phyloP scores from a whole-genome alignment of 495 filamentous ascomycete species.

The Hypoxylon lienhwacheense region DNA sequence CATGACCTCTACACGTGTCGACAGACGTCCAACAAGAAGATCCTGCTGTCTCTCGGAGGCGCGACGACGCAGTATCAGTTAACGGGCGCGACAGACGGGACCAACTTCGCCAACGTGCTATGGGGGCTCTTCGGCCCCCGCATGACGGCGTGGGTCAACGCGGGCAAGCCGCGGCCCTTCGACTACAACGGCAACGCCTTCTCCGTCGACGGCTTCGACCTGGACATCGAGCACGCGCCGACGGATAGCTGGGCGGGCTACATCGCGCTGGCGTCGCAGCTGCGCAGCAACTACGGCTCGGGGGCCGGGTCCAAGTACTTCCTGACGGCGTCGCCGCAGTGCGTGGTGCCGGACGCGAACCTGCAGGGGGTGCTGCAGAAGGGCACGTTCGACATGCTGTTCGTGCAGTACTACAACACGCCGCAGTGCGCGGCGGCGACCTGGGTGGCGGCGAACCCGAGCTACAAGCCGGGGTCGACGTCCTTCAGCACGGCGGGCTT shows the following conservation, averaged over 20 bases:
- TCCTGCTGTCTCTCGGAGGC: constrained; percentile 69
- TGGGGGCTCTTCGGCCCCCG: constrained; percentile 66
- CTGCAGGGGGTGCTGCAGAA: constrained; percentile 56
- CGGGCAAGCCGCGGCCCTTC: constrained; percentile 42
- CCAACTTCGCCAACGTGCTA: constrained; percentile 60
- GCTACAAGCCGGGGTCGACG: constrained; percentile 39
- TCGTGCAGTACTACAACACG: constrained; percentile 74
- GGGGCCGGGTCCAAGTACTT: constrained; percentile 31
- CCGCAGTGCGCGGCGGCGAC: constrained; percentile 54
- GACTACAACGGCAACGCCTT: constrained; percentile 49
- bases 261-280: constrained; percentile 45
- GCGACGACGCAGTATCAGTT: constrained; percentile 48
- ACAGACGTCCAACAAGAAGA: constrained; percentile 57
- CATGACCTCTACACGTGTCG: constrained; percentile 56
- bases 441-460: constrained; percentile 41
- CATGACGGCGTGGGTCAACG: constrained; percentile 41
- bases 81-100: constrained; percentile 50
- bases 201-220: constrained; percentile 61
- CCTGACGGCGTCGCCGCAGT: constrained; percentile 60
- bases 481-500: constrained; percentile 31
- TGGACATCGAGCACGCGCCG: constrained; percentile 56
- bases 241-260: constrained; percentile 38
- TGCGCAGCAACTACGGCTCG: constrained; percentile 3
- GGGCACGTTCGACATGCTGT: constrained; percentile 62
- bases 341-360: constrained; percentile 53